Base-by-base conservation (phyloP, 2,329 filamentous ascomycete genomes). In the Neurospora crassa region DNA sequence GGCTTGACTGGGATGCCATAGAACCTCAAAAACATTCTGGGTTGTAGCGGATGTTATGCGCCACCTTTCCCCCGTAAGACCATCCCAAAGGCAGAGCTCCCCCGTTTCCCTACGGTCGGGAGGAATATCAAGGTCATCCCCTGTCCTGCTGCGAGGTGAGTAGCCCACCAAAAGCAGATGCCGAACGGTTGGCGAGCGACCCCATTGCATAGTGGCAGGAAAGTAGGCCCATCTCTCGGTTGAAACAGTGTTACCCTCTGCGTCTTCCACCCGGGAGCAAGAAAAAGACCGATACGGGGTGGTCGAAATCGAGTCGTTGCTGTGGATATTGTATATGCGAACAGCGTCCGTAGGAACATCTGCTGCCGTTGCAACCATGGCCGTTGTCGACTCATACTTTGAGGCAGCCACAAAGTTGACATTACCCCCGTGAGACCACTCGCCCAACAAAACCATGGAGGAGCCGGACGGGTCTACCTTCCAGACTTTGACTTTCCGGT, bases 191-290 rank as follows among this genome's bases (percentile, higher is more conserved):
- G 77, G 73, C 1, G 83, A 80, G 34, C 81, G 77, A 0, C 88
- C 89, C 88, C 89, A 91, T 76, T 88, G 87, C 77, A 90, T 86
- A 0, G 88, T 89, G 0, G 89, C 86, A 0, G 89, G 89, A 71
- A 83, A 88, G 75, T 90, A 90, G 0, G 86, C 86, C 89, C 89
- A 91, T 70, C 84, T 85, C 10, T 84, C 83, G 2, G 74, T 80
- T 53, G 74, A 76, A 71, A 77, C 68, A 3, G 72, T 71, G 70
- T 79, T 74, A 76, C 79, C 80, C 40, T 76, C 74, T 43, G 71
- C 70, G 59, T 80, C 76, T 4, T 74, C 74, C 67, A 79, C 76
- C 40, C 78, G 77, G 0, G 81, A 79, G 74, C 84, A 85, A 1
- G 84, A 84, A 40, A 84, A 80, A 0, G 80, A 77, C 3, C 76